A percentile compares a stretch with the other conserved stretches of the same genome.
These are phyloP conservation scores for Apostasia shenzhenica DNA, from an alignment of 106 monocot species.

Conservation along the genomic window DNA sequence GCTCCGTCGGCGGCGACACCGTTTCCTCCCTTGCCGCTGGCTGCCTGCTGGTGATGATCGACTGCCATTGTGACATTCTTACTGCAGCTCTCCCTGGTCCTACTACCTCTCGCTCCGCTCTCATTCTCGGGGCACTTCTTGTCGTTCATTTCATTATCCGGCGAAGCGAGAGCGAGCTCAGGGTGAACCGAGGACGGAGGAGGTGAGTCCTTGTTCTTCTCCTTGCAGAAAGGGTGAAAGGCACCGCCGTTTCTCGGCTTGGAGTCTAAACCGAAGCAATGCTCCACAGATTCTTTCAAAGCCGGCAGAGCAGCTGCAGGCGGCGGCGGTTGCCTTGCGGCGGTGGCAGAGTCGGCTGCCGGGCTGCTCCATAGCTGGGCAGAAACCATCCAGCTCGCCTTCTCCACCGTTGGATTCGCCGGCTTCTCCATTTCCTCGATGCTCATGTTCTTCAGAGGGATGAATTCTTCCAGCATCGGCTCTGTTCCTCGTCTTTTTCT, in stretches of 20 bases:
- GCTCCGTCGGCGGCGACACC: neutral
- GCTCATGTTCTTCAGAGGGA: slow-evolving; percentile 44
- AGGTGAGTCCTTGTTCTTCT: slow-evolving; percentile 9
- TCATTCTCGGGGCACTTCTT: slow-evolving; percentile 16
- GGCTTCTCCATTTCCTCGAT: slow-evolving; percentile 14
- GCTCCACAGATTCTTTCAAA: neutral
- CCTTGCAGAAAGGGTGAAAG: slow-evolving; percentile 82
- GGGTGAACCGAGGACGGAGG: slow-evolving; percentile 13
- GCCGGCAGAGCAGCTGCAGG: slow-evolving; percentile 11
- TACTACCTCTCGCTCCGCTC: neutral
- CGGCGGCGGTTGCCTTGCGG: neutral
- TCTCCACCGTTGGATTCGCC: slow-evolving; percentile 25
- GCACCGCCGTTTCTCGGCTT: slow-evolving; percentile 53
- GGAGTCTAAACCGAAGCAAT: slow-evolving; percentile 1
- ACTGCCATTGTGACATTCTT: neutral
- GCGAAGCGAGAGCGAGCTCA: slow-evolving; percentile 41
- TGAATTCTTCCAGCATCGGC: slow-evolving; percentile 79
- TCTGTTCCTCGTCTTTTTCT: slow-evolving; percentile 17
- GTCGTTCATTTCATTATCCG: slow-evolving; percentile 18
- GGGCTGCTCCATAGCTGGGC: slow-evolving; percentile 79
- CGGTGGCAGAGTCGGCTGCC: neutral
- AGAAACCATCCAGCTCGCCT: slow-evolving; percentile 83
- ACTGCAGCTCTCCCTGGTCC: neutral
- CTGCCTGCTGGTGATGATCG: neutral
- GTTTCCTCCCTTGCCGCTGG: slow-evolving; percentile 3